Percentiles rank a stretch among this genome's conserved stretches.
phyloP scores from a whole-genome alignment of 495 filamentous ascomycete species.

The Neurospora sp. region DNA sequence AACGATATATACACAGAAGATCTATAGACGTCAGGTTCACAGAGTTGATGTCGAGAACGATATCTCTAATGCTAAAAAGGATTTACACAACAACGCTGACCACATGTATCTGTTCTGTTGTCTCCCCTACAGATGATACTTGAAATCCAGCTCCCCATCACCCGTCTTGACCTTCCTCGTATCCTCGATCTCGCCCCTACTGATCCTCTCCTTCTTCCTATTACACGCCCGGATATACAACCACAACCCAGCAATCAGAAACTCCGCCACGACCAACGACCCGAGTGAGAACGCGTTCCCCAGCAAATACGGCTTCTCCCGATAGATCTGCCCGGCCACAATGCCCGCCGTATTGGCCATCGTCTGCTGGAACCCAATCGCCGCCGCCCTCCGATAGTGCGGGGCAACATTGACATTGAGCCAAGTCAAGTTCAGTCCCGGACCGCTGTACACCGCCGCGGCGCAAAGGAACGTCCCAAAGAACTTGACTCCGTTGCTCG shows the following conservation, averaged over 20 bases:
- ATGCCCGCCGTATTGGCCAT: slow-evolving; percentile 49
- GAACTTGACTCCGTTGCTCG: slow-evolving; percentile 34
- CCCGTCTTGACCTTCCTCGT: slow-evolving; percentile 34
- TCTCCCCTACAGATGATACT: slow-evolving; percentile 31
- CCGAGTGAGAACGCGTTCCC: slow-evolving; percentile 42
- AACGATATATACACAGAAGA: background rate
- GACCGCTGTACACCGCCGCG: slow-evolving; percentile 38
- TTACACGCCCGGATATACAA: slow-evolving; percentile 36
- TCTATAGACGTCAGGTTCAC: background rate
- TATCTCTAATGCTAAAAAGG: background rate
- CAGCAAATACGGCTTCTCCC: slow-evolving; percentile 38
- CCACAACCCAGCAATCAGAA: slow-evolving; percentile 25
- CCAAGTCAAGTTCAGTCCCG: slow-evolving; percentile 46
- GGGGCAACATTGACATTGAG: slow-evolving; percentile 48
- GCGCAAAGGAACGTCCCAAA: slow-evolving; percentile 47
- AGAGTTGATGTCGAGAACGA: background rate
- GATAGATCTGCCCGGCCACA: slow-evolving; percentile 44
- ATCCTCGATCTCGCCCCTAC: slow-evolving; percentile 31
- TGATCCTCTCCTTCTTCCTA: slow-evolving; percentile 30
- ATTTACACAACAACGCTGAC: too few relatives aligned
- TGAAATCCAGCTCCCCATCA: slow-evolving; percentile 39
- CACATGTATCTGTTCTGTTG: too few relatives aligned
- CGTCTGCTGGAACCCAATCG: slow-evolving; percentile 44
- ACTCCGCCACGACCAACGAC: slow-evolving; percentile 29
- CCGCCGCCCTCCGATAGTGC: slow-evolving; percentile 45